Evolutionary conservation across 1,284 basidiomycete genomes (phyloP).

Genomic region (Leccinum subrobustum): DNA sequence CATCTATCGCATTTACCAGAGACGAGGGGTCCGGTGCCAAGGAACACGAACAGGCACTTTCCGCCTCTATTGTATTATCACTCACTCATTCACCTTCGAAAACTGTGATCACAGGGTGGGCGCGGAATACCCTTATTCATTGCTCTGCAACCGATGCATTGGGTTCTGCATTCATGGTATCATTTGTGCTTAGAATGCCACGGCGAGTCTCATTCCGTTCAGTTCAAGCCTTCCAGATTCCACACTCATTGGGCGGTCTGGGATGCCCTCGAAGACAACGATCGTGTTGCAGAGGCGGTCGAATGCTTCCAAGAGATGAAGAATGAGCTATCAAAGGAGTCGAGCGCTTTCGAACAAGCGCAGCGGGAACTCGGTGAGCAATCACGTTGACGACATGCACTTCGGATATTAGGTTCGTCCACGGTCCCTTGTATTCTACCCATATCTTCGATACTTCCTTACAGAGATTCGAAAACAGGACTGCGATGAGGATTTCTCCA

Average conservation of each 20-base stretch:
- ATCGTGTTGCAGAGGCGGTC: not conserved
- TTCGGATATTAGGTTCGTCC: not conserved
- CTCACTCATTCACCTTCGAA: not conserved
- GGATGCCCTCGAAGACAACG: not conserved
- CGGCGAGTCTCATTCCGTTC: not conserved
- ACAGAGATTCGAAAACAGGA: not conserved
- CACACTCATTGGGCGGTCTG: not conserved
- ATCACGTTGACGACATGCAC: not conserved
- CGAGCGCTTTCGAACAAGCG: no score
- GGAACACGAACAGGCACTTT: not conserved
- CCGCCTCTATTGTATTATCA: not conserved
- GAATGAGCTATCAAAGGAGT: no score
- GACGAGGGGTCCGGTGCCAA: no score
- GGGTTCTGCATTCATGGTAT: not conserved
- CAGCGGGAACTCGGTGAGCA: no score
- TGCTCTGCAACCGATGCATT: not conserved
- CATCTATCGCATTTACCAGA: no score
- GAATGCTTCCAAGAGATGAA: not conserved
- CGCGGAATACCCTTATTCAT: not conserved
- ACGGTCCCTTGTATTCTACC: not conserved
- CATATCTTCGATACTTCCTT: not conserved
- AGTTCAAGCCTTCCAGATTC: not conserved
- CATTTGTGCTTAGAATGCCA: not conserved
- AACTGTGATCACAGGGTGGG: not conserved
- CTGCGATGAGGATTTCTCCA: not conserved